Evolutionary conservation across 164 flowering plant species (phyloP), one percentile per base, ranked within the genome.

Genomic region (Vitis labrusca): DNA sequence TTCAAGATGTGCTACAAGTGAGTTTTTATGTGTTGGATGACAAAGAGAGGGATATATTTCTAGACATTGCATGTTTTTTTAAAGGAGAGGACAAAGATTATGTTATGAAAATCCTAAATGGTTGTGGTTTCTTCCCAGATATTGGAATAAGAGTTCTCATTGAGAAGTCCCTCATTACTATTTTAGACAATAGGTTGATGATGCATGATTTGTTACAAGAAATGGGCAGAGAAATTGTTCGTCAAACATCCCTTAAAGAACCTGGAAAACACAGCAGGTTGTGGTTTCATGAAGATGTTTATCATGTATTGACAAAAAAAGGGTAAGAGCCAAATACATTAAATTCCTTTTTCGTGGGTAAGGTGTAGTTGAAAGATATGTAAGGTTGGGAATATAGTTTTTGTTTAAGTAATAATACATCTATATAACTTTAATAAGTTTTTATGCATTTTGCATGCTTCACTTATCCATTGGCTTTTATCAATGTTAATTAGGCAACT

Each of bases 201-300:
- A 66, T 72, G 70, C 75, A 72, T 60, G 47, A 59, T 62, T 48
- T 62, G 52, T 3, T 62, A n/a, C 65, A 62, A 62, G 50, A 62
- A 5, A 37, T 62, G 65, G 65, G 65, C 10, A 12, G 65, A 48
- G 50, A 62, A 23, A 62, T 62, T 16, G 51, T 62, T n/a, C 65
- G 51, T 27, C 15, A 16, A 44, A 17, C 30, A 48, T 62, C 65
- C 2, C 44, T 7, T 32, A 9, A 62, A 62, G 65, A 62, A 62
- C 65, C 65, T n/a, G 65, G 51, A 2, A 23, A 62, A 37, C 65
- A 27, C 10, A 62, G 65, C 47, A 62, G 65, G 23, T 8, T 62
- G 48, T 62, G 65, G 65, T 12, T 30, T 62, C 50, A 2, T 15
- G 51, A 62, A 48, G 50, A 62, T 62, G 52, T 48, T 13, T 14